These are phyloP conservation scores for Hymenoscyphus fraxineus DNA, from an alignment of 2,329 filamentous ascomycete species.

Conservation along the genomic window DNA sequence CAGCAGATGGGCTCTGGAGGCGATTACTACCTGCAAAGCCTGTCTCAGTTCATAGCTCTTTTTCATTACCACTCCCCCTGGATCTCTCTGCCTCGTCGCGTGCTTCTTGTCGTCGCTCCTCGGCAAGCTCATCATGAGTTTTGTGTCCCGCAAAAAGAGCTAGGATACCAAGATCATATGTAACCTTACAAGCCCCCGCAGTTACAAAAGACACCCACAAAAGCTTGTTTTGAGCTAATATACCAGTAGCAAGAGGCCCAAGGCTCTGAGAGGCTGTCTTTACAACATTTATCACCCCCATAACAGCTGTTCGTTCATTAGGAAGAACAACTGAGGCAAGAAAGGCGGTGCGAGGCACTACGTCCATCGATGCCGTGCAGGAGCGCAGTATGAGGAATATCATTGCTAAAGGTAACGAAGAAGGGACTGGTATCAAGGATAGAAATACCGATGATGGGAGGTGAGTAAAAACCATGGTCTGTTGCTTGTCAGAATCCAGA, in stretches of 20 bases:
- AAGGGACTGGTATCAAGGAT: constrained; percentile 56
- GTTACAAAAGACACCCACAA: constrained; percentile 62
- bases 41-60: background rate
- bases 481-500: background rate
- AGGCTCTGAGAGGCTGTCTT: constrained; percentile 62
- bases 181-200: constrained; percentile 59
- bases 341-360: constrained; percentile 66
- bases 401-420: constrained; percentile 50
- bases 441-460: constrained; percentile 65
- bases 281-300: constrained; percentile 67
- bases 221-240: constrained; percentile 50
- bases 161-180: constrained; percentile 57
- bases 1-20: background rate
- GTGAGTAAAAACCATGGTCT: constrained; percentile 75
- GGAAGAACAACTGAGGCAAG: constrained; percentile 61
- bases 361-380: constrained; percentile 65
- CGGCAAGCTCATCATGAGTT: constrained; percentile 27
- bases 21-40: background rate
- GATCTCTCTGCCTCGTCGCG: constrained; percentile 24
- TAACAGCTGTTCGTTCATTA: constrained; percentile 64
- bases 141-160: constrained; percentile 42
- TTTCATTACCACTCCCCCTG: constrained; percentile 1
- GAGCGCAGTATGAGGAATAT: constrained; percentile 59
- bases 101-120: constrained; percentile 20
- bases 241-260: constrained; percentile 62